These are phyloP conservation scores for Coemansia sp. DNA, from an alignment of 192 early-diverging fungal genomes.

Conservation along the genomic window DNA sequence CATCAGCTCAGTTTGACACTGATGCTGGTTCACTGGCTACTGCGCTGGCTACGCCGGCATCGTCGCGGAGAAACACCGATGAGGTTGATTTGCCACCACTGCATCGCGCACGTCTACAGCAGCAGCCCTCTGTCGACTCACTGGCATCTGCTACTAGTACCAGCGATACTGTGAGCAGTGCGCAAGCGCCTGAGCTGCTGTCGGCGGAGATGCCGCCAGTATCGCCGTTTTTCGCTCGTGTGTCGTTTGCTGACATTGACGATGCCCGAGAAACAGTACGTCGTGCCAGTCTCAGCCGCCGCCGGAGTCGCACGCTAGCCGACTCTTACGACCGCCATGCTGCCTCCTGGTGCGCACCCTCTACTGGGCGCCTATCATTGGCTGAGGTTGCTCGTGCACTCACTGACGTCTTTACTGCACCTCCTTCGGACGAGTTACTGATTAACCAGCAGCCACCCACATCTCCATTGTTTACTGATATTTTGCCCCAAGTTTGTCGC, in stretches of 20 bases:
- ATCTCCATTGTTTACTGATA: not conserved
- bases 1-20: not conserved
- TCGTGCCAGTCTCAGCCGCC: conserved; percentile 17
- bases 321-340: conserved; percentile 1
- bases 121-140: not conserved
- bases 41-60: conserved; percentile 36
- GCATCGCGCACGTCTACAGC: conserved; percentile 25
- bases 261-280: conserved; percentile 16
- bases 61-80: conserved; percentile 46
- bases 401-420: not conserved
- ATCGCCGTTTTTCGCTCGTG: conserved; percentile 33
- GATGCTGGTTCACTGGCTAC: not conserved
- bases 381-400: not conserved
- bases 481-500: not conserved
- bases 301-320: not conserved
- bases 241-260: conserved; percentile 16
- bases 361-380: conserved; percentile 10
- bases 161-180: conserved; percentile 3
- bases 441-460: conserved; percentile 4
- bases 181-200: conserved; percentile 9
- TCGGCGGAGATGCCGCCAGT: conserved; percentile 40
- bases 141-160: not conserved
- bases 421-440: not conserved
- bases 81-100: conserved; percentile 27
- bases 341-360: conserved; percentile 1